Evolutionary conservation across 2,329 filamentous ascomycete species (phyloP), one percentile per base, ranked within the genome.

Genomic region (Aspergillus ibericus): DNA sequence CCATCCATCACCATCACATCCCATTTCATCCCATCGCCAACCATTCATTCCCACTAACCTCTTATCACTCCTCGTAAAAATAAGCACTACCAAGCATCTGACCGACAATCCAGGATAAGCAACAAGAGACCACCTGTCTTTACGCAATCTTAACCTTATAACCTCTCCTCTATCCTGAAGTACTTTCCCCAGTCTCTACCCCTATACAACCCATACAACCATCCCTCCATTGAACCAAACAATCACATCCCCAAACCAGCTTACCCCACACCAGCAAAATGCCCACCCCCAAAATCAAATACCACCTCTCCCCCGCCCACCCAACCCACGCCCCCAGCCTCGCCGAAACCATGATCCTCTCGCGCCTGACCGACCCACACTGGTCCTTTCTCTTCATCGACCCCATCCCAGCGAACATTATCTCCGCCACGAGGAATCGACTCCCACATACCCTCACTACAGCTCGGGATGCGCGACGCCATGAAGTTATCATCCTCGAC

Each of bases 281-380:
- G 16, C 16, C 18, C 16, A 18, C 8, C 38, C 4, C 22, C 22
- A 25, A 34, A 34, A 34, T n/a, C 12, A 36, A 36, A 36, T 15
- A 36, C 34, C 34, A 36, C 38, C 38, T 42, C 44, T 16, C 13
- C 44, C 25, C 25, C 22, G 25, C 25, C 7, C 44, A 29, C 50
- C 50, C 35, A 9, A 29, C 10, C 35, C 35, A 38, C 22, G 20
- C 50, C 50, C 25, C 25, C 15, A 27, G 20, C 15, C 5, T 53
- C 9, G 20, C 34, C 22, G 15, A 29, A 27, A n/a, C 34, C 15
- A 53, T 53, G 35, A 42, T 53, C 9, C 50, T 53, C 35, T 20
- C 50, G 12, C 50, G 50, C 22, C 50, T 53, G 15, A 53, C 50
- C 16, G 50, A 53, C 50, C 50, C 50, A 4, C 50, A 53, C 50